Evolutionary conservation across 208 protist species (phyloP), one percentile per base, ranked within the genome.

Genomic region (Leishmania turanica): DNA sequence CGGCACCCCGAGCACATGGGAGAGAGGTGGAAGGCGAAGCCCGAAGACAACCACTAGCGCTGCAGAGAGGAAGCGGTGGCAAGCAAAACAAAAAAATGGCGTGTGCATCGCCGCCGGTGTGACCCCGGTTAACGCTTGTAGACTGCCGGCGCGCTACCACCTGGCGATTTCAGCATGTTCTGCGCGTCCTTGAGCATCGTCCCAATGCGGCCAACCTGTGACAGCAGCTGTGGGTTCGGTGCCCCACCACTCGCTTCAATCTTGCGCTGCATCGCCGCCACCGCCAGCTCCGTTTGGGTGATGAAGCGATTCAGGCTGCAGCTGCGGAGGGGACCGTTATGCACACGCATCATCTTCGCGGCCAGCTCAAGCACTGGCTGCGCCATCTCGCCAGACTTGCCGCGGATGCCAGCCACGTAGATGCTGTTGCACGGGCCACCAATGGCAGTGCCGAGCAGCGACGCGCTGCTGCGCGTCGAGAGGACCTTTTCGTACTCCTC

Each of bases 361-460:
- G 79, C 74, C n/a, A 88, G 45, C 24, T 79, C 70, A n/a, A 90
- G 76, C 37, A 87, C 56, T 37, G 84, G 81, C 53, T 66, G 56
- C 5, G 87, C 84, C 53, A 66, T 62, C 24, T 74, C 80, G 34
- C 60, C 78, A 8, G 85, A 77, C 34, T 64, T 82, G n/a, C 78
- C 69, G 21, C 77, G 83, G 56, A 95, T 78, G 54, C 89, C 89
- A 13, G 83, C 84, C 9, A 89, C 84, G 73, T 87, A 87, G 21
- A 87, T 70, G 42, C 87, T 93, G 75, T 90, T 73, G 81, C 89
- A 93, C 7, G 89, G 76, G 1, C 89, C 89, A 27, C 91, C 89
- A 19, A 95, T 71, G 21, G 87, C 88, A 76, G 84, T 90, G 64
- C 85, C 81, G 40, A 95, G 76, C 27, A 95, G 64, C 13, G 79